Evolutionary conservation across 2,329 filamentous ascomycete genomes (phyloP), one percentile per base, ranked within the genome.

Genomic region (Verticillium klebahnii): DNA sequence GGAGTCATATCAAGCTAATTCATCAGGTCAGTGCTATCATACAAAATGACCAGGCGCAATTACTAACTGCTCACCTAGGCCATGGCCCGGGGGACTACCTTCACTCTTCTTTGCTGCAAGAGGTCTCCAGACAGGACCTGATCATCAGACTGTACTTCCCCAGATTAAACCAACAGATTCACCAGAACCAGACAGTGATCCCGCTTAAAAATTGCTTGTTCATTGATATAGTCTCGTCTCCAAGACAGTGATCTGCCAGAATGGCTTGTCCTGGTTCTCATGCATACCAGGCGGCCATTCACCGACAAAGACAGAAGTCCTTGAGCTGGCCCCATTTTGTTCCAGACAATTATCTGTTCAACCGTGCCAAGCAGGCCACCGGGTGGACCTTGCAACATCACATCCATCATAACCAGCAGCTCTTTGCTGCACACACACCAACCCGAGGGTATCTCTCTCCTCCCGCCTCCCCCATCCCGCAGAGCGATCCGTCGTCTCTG

Each of bases 141-240:
- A 36, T 36, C 14, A 11, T 7, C 14, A 36, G 34, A 36, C 14
- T 36, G 34, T 14, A 3, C 9, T 36, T 7, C 34, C 14, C 34
- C 14, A 9, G 14, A 36, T 29, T 29, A 8, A 36, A 14, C 1
- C 9, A 3, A 36, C 34, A 36, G 9, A 36, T 36, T 11, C 34
- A 36, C 14, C 7, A 9, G 29, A 29, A 11, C 34, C 34, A 2
- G 2, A 8, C 9, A 14, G 9, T 11, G 9, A 64, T 25, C 14
- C 50, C 29, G 54, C 69, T 36, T 78, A 14, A 36, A 36, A 36
- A 7, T 36, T 6, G 34, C 34, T 36, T 36, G 9, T 36, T 36
- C 34, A 11, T 9, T 36, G 34, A 11, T 36, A 14, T 9, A 36
- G 34, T 36, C 34, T 75, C 73, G 34, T 36, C 34, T 75, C 73